Evolutionary conservation across 257 asterid species (phyloP), one percentile per base, ranked within the genome.

Genomic region (Capsicum rhomboideum): DNA sequence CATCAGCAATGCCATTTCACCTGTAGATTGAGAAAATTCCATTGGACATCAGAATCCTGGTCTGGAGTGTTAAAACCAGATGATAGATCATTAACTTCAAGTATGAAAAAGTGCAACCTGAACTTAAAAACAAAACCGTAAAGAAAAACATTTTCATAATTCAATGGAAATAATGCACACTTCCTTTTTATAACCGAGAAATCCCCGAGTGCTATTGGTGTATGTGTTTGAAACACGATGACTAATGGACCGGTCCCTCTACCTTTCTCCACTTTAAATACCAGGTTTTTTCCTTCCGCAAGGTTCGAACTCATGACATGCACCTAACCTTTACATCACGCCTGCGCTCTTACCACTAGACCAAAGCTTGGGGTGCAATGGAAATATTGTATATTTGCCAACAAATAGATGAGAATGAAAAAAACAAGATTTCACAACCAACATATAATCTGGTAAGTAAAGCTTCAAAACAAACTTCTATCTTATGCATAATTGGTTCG

Each of bases 1-100:
- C 12, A 93, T 85, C 71, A 97, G 85, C 84, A 97, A 85, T 83
- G 99, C 98, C 99, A 97, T 93, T 88, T 97, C 99, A 82, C 97
- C 99, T 97, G 91, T 79, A 49, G 71, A 79, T 80, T 77, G 37
- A 89, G 71, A 31, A 18, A 10, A 77, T 77, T 49, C 61, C 81
- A 26, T 28, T 1, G 56, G 10, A 77, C 81, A 75, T 75, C 40
- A 34, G 40, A 34, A 34, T 34, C 40, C 40, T 34, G 40, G 40
- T 34, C 40, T 34, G 4, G 40, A 34, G 40, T 5, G 40, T 5
- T 34, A 34, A 34, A 34, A 5, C 40, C 40, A 34, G 40, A 34
- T 5, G 4, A 34, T 34, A 34, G 40, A 34, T 34, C n/a, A n/a
- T n/a, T 3, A 74, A 74, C 80, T 74, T 74, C 9, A 49, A 46